A percentile compares a stretch with the other conserved stretches of the same genome.
Conservation (phyloP, 257 asterid genomes). For the Plectranthus barbatus region DNA sequence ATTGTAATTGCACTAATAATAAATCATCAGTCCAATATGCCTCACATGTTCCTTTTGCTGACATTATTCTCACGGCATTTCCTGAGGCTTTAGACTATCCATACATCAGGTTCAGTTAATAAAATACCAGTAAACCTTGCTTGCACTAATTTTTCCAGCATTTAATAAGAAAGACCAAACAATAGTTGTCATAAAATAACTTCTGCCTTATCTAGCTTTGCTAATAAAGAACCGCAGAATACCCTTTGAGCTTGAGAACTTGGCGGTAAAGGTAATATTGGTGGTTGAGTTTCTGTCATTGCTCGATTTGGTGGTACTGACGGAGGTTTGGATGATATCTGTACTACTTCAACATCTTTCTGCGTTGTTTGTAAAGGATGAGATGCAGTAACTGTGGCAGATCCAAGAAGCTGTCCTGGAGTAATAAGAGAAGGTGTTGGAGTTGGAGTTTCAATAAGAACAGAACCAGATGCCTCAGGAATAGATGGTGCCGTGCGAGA, state of each 20-base stretch:
- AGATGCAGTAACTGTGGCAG: conserved; percentile 38
- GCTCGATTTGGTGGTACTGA: conserved; percentile 35
- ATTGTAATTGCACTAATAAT: too few relatives aligned
- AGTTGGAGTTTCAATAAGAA: conserved; percentile 35
- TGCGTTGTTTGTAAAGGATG: conserved; percentile 51
- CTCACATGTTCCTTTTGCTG: too few relatives aligned
- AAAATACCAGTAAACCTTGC: background rate
- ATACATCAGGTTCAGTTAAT: background rate
- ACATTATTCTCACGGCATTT: too few relatives aligned
- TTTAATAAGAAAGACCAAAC: background rate
- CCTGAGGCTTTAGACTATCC: background rate
- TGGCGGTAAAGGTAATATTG: conserved; percentile 69
- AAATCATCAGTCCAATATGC: too few relatives aligned
- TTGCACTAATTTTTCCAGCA: background rate
- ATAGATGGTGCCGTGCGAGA: conserved; percentile 36
- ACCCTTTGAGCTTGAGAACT: conserved; percentile 56
- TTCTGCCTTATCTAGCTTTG: background rate
- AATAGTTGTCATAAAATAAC: background rate
- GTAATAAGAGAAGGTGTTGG: conserved; percentile 74
- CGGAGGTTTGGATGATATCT: conserved; percentile 38
- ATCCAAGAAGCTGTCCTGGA: conserved; percentile 79
- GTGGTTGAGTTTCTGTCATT: conserved; percentile 62
- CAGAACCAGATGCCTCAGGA: conserved; percentile 38
- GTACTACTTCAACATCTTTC: conserved; percentile 80
- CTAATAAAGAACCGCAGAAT: conserved; percentile 4